Conservation (phyloP, 1,284 basidiomycete species). For the Puccinia novopanici region DNA sequence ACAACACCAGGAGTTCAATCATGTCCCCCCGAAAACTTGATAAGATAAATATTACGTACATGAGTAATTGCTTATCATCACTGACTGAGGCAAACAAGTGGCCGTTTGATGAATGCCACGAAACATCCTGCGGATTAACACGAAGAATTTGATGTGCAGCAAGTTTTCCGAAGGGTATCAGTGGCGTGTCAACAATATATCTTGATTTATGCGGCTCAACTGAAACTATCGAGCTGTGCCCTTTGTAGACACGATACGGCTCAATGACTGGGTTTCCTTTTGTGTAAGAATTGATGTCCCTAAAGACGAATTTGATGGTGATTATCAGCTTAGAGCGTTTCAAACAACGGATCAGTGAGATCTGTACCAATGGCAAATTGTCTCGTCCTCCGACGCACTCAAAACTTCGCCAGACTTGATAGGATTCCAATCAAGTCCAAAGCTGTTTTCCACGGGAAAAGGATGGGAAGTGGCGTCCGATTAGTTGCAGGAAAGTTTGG, state of each 20-base stretch:
- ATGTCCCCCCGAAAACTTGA: background rate
- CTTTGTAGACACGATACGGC: constrained; percentile 78
- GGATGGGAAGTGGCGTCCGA: constrained; percentile 26
- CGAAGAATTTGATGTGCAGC: background rate
- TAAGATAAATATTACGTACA: constrained; percentile 65
- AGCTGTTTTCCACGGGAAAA: constrained; percentile 64
- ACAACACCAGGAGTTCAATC: constrained; percentile 21
- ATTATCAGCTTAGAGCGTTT: background rate
- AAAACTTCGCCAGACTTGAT: constrained; percentile 79
- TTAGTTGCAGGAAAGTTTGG: background rate
- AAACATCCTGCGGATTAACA: constrained; percentile 75
- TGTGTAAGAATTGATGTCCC: constrained; percentile 88
- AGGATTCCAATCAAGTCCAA: constrained; percentile 90
- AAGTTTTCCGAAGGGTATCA: constrained; percentile 32
- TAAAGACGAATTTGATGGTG: constrained; percentile 58
- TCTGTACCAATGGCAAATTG: constrained; percentile 85
- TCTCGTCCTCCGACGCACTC: constrained; percentile 92
- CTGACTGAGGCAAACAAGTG: constrained; percentile 93
- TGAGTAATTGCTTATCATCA: constrained; percentile 88
- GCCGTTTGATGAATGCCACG: constrained; percentile 85
- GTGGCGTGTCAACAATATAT: constrained; percentile 57
- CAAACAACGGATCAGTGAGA: constrained; percentile 14
- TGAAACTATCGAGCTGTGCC: constrained; percentile 65
- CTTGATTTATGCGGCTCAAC: constrained; percentile 60
- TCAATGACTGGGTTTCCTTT: constrained; percentile 78